phyloP scores from a whole-genome alignment of 2,329 filamentous ascomycete genomes.

The Venturia oleaginea region DNA sequence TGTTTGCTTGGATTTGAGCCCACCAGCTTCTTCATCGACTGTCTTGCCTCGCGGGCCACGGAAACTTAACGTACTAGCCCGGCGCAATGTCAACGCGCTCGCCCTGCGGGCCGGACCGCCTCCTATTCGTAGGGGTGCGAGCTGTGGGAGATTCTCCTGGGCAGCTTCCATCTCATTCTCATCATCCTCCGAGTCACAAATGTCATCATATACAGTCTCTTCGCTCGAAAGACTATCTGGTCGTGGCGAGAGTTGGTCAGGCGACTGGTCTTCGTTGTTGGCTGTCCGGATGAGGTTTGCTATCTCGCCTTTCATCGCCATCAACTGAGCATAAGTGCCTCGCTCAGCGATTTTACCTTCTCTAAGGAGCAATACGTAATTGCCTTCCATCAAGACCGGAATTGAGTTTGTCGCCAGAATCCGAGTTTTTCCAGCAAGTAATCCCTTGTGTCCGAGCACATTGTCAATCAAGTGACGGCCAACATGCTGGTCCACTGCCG shows the following conservation, averaged over 20 bases:
- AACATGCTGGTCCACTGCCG: conserved; percentile 96
- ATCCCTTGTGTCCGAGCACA: conserved; percentile 75
- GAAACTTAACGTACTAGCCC: conserved; percentile 88
- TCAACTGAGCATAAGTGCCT: conserved; percentile 81
- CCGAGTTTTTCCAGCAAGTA: conserved; percentile 77
- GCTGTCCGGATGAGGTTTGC: conserved; percentile 73
- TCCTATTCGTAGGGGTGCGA: conserved; percentile 60
- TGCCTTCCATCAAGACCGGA: conserved; percentile 76
- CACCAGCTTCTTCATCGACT: conserved; percentile 67
- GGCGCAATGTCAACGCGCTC: conserved; percentile 73
- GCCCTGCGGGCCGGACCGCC: conserved; percentile 47
- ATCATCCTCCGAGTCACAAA: conserved; percentile 38
- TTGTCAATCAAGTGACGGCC: conserved; percentile 91
- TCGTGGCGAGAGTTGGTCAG: neutral
- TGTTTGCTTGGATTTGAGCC: conserved; percentile 67
- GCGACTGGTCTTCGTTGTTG: conserved; percentile 41
- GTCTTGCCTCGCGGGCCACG: conserved; percentile 75
- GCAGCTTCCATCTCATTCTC: conserved; percentile 44
- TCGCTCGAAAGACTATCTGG: conserved; percentile 21
- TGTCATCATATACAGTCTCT: conserved; percentile 41
- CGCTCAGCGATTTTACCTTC: conserved; percentile 77
- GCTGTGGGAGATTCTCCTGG: conserved; percentile 65
- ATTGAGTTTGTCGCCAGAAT: conserved; percentile 95
- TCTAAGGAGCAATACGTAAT: conserved; percentile 77
- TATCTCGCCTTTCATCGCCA: conserved; percentile 90